phyloP scores from a whole-genome alignment of 441 rosid species.

The Syzygium syzygioides region DNA sequence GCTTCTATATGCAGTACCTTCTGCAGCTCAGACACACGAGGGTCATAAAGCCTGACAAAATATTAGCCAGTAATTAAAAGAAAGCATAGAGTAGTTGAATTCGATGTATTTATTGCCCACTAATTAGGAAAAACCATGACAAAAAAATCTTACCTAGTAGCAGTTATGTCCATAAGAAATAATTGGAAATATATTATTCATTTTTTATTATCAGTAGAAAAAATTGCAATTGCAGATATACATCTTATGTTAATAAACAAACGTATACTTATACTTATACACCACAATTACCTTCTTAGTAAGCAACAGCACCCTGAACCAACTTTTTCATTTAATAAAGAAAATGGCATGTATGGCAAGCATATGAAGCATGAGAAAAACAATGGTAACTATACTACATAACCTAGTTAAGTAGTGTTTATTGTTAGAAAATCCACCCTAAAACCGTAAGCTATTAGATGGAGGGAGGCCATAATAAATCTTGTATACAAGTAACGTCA shows the following conservation, averaged over 20 bases:
- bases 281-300: neutral
- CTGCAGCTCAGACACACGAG: conserved; percentile 69
- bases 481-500: neutral
- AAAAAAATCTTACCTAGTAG: neutral
- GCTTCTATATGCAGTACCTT: conserved; percentile 66
- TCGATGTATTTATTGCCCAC: neutral
- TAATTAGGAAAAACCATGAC: neutral
- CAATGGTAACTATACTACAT: neutral
- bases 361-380: neutral
- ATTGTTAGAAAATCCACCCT: neutral
- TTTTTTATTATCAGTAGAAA: neutral
- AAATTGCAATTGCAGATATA: neutral
- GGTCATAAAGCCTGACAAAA: conserved; percentile 92
- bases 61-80: conserved; percentile 4
- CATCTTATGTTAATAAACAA: neutral
- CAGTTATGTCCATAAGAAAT: neutral
- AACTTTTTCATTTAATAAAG: neutral
- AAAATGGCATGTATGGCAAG: neutral
- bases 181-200: neutral
- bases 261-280: neutral
- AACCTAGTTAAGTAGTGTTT: neutral
- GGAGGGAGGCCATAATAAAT: neutral
- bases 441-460: neutral
- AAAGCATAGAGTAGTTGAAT: neutral
- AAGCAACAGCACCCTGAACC: neutral